Base-by-base conservation (phyloP, 2,329 filamentous ascomycete genomes). In the Neophaeococcomyces aloes region DNA sequence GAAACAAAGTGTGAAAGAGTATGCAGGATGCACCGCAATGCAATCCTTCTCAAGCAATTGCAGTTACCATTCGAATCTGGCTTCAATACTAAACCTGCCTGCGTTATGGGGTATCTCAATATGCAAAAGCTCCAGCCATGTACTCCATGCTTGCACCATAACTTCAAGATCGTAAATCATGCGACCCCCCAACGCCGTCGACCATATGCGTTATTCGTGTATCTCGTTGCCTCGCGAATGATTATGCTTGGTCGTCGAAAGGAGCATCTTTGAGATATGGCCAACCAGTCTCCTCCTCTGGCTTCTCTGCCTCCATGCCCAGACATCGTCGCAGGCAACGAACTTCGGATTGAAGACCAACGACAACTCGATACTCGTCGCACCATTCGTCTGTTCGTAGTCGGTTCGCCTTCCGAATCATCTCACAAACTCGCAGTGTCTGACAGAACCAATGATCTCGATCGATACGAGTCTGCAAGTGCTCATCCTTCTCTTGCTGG, bases 201-300 rank as follows among this genome's bases (percentile, higher is more conserved):
- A 17, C 29, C 14, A n/a, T 35, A 7, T 34, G 7, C 38, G n/a
- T 27, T n/a, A 15, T 32, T 29, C 2, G 17, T 15, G 13, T n/a
- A 11, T 3, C 13, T 41, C 21, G 29, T 32, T 11, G 13, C 6
- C 17, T 27, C 8, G 18, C 25, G 15, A 5, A 21, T 30, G n/a
- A 17, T 27, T 19, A 35, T 25, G 27, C 41, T 23, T 44, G 41
- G 36, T 55, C 53, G 46, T 57, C 57, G n/a, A 61, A 53, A 11
- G 62, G 59, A 21, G 61, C 51, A 49, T 68, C 61, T 54, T 68
- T 68, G 34, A 71, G 55, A 35, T 70, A 64, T 47, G 67, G 65
- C 62, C 64, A 71, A 19, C 68, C 68, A 45, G 61, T 68, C 54
- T 71, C 68, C 21, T 70, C 66, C 46, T 71, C 67, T 1, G 62